Evolutionary conservation across 805 yeast genomes (phyloP), one percentile per base, ranked within the genome.

Genomic region (Schwanniomyces pseudopolymorphus): DNA sequence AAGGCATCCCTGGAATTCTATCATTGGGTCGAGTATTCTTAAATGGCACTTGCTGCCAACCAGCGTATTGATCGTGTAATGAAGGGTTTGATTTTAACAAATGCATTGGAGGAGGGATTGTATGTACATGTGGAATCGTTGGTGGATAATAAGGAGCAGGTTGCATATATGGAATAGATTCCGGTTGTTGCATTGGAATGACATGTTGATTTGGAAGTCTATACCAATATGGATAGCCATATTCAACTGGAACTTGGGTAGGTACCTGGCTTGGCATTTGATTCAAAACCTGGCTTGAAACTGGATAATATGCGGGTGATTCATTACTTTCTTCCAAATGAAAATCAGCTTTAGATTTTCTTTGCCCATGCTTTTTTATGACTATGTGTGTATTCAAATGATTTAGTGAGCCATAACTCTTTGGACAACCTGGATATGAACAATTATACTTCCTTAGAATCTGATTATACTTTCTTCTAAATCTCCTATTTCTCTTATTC

Each of bases 341-440:
- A 54, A 69, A 72, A 47, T 72, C 75, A 16, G 68, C 67, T 50
- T 70, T 72, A 22, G 69, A 61, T 53, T 70, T 70, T 31, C 76
- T 56, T 42, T 61, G 67, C n/a, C 77, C 77, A 49, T 72, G 77
- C 39, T 69, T 72, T 48, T 72, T 71, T 49, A 75, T 70, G 24
- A 72, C 75, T 4, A 72, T 71, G 53, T 72, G 77, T 10, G 77
- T 72, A 53, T 72, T 72, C 42, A 72, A 54, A 54, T 72, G 77
- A 54, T 72, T 72, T 42, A 72, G 58, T 40, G 70, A 64, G 0
- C 77, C 77, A 51, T 72, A 72, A 49, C 73, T 66, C 51, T 72
- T 72, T 43, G 64, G 54, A 52, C 77, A 72, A 0, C 73, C 75
- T 9, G 70, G 67, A 43, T 44, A 66, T 26, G 65, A 52, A 47